These are phyloP conservation scores for Perilla frutescens DNA, from an alignment of 257 asterid genomes.

Conservation along the genomic window DNA sequence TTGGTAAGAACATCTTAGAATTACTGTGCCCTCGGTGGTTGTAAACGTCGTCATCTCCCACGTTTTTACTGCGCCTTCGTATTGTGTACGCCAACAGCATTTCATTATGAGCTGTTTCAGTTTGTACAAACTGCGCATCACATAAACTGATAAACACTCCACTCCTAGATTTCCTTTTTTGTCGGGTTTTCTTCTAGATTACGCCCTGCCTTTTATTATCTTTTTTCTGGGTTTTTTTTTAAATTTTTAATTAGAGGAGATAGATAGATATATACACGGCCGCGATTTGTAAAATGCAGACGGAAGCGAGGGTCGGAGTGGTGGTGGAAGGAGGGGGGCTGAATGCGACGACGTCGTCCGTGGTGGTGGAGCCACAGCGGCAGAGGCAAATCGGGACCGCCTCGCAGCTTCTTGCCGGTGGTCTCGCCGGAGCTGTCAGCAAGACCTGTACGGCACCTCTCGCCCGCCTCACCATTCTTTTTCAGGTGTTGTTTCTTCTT, in stretches of 20 bases:
- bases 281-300: slow-evolving; percentile 61
- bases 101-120: slow-evolving; percentile 33
- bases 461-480: slow-evolving; percentile 84
- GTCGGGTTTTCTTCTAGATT: slow-evolving; percentile 15
- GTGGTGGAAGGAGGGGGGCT: slow-evolving; percentile 68
- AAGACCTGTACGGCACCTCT: slow-evolving; percentile 93
- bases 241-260: too few species aligned
- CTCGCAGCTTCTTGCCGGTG: slow-evolving; percentile 85
- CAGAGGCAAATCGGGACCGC: slow-evolving; percentile 63
- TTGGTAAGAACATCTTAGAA: background rate
- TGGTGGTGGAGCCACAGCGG: slow-evolving; percentile 54
- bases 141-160: background rate
- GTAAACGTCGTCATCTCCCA: slow-evolving; percentile 25
- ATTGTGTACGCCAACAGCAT: slow-evolving; percentile 30
- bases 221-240: background rate
- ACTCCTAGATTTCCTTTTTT: background rate
- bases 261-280: background rate
- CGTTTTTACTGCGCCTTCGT: slow-evolving; percentile 23
- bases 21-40: background rate
- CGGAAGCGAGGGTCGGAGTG: slow-evolving; percentile 74
- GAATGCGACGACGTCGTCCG: slow-evolving; percentile 52
- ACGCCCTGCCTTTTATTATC: background rate
- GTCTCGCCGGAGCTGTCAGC: slow-evolving; percentile 90
- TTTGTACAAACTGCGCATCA: slow-evolving; percentile 8
- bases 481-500: slow-evolving; percentile 53